Evolutionary conservation across 768 basidiomycete genomes (phyloP).

Genomic region (Termitomyces sp.): DNA sequence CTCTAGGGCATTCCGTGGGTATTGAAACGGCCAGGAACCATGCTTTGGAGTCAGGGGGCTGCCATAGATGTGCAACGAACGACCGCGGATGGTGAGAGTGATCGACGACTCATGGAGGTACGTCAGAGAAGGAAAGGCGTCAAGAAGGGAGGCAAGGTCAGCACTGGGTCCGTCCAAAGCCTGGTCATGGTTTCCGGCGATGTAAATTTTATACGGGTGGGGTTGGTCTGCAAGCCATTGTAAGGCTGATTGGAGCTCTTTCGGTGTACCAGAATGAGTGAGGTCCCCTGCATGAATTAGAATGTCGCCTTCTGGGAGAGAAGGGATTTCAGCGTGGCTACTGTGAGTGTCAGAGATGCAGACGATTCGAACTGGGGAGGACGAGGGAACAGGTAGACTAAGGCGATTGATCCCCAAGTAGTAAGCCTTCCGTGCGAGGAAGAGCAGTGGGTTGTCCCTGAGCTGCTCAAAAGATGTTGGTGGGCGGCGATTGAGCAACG

Average conservation of each 20-base stretch:
- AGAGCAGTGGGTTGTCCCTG: not conserved
- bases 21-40: constrained; percentile 33
- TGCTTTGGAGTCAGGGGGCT: constrained; percentile 35
- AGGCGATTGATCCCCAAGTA: not conserved
- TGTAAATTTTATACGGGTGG: constrained; percentile 35
- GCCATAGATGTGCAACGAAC: constrained; percentile 31
- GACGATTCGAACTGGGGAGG: constrained; percentile 23
- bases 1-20: constrained; percentile 19
- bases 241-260: constrained; percentile 26
- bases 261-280: constrained; percentile 29
- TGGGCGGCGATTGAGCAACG: not conserved
- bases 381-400: too few species aligned
- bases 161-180: constrained; percentile 18
- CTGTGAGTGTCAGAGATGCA: constrained; percentile 39
- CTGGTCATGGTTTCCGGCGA: constrained; percentile 43
- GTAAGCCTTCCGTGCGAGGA: not conserved
- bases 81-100: constrained; percentile 24
- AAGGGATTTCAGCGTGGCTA: constrained; percentile 19
- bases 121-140: constrained; percentile 23
- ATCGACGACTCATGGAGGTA: constrained; percentile 34
- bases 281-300: constrained; percentile 39
- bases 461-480: not conserved
- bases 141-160: constrained; percentile 5
- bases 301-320: constrained; percentile 34
- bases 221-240: constrained; percentile 24